Conservation (phyloP, 306 rosid species). For the Geum urbanum region DNA sequence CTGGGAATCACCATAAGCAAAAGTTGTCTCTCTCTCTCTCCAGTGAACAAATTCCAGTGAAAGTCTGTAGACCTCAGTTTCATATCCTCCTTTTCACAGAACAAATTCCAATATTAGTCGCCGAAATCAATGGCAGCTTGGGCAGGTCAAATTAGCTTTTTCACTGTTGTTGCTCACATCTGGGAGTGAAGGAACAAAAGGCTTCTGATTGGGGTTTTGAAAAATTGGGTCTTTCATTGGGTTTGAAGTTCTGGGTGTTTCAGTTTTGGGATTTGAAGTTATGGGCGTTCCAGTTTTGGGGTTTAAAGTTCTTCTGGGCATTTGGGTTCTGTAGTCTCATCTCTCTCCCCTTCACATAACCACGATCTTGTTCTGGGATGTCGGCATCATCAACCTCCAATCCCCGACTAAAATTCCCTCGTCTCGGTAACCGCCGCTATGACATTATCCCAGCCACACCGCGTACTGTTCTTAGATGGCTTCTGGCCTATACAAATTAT, state of each 20-base stretch:
- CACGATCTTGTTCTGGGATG: slow-evolving; percentile 27
- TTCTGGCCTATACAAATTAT: no score
- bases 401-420: no score
- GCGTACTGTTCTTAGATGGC: no score
- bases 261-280: slow-evolving; percentile 22
- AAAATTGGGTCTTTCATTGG: slow-evolving; percentile 35
- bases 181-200: slow-evolving; percentile 47
- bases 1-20: no score
- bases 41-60: no score
- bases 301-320: neutral
- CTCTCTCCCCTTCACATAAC: no score
- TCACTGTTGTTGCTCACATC: slow-evolving; percentile 30
- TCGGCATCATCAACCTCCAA: no score
- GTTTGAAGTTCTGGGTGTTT: slow-evolving; percentile 18
- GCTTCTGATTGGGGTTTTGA: slow-evolving; percentile 53
- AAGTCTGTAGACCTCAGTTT: no score
- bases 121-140: slow-evolving; percentile 69
- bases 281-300: slow-evolving; percentile 25
- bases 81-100: no score
- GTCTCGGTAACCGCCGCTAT: no score
- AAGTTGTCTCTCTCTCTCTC: no score
- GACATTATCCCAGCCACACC: no score
- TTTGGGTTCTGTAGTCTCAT: slow-evolving; percentile 30
- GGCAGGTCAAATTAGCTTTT: slow-evolving; percentile 48
- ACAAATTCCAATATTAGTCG: slow-evolving; percentile 62